Base-by-base conservation (phyloP, 225 moss, liverwort and hornwort species). In the Climacium dendroides region DNA sequence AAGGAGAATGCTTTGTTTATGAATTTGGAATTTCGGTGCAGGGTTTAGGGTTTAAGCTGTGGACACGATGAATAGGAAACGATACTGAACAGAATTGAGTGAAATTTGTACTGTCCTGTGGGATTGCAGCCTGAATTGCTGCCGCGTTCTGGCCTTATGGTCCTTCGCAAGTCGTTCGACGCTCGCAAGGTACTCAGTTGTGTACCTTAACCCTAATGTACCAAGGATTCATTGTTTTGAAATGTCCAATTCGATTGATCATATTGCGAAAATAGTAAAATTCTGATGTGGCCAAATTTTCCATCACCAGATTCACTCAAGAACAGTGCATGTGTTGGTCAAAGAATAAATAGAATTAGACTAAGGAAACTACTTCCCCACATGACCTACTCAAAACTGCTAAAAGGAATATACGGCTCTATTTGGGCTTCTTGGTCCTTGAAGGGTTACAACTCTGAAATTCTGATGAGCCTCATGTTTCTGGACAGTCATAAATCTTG, bases 91-190 rank as follows among this genome's bases (percentile, higher is more conserved):
- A 66, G 80, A 84, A 29, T 55, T 85, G 48, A 30, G 11, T 39
- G 64, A 61, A 39, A 35, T 12, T 41, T 86, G 87, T 52, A 57
- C 18, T 76, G n/a, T 67, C 62, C 34, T 85, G 79, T 90, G 88
- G 74, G 60, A 8, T 53, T 87, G 88, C 94, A 98, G 98, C 89
- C 86, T 78, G 92, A 82, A 74, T 82, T 94, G 81, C 88, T 99
- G 53, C 93, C 97, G 63, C 89, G 88, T 61, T 93, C 91, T 62
- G 90, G 94, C 28, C 94, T 99, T 39, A 92, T 81, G 67, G 90
- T 99, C 61, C 90, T 97, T 79, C 95, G 99, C 76, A 99, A 99
- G 78, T 96, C 99, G 57, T 91, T 97, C 88, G 99, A 99, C 82
- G 99, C 99, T 82, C 96, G 99, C 83, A 96, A 97, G 97, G 98